These are phyloP conservation scores for Solanum pinnatisectum DNA, from an alignment of 257 asterid genomes.

Conservation along the genomic window DNA sequence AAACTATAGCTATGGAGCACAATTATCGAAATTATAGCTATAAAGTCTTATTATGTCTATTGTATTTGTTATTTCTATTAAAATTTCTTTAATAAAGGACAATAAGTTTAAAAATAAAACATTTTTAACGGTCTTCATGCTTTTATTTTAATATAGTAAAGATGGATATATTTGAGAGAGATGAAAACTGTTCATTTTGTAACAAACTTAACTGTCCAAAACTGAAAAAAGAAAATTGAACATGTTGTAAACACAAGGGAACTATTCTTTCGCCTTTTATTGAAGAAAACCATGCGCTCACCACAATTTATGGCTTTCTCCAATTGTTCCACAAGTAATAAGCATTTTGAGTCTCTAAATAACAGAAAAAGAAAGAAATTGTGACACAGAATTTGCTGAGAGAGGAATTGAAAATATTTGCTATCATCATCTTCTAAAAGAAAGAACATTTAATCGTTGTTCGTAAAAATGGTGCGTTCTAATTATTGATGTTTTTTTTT, in stretches of 20 bases:
- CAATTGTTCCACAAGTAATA: background rate
- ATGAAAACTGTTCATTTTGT: no score
- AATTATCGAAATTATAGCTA: no score
- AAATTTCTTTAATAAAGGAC: no score
- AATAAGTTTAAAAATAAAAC: no score
- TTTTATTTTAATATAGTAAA: no score
- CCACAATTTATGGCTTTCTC: background rate
- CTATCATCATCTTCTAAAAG: background rate
- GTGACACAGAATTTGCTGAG: background rate
- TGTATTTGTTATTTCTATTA: no score
- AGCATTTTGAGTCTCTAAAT: background rate
- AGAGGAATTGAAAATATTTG: background rate
- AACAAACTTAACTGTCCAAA: background rate
- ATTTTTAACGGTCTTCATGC: no score
- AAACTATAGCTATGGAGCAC: no score
- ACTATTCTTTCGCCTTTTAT: background rate
- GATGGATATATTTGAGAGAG: background rate
- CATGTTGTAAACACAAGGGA: background rate
- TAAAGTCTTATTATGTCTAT: no score
- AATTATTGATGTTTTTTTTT: background rate
- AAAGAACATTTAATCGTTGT: background rate
- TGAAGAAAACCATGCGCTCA: background rate
- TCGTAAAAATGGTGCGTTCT: slow-evolving; percentile 3
- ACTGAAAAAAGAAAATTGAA: background rate
- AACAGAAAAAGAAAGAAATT: background rate